Conservation (phyloP, 2,329 filamentous ascomycete genomes). For the Penicillium sp. region DNA sequence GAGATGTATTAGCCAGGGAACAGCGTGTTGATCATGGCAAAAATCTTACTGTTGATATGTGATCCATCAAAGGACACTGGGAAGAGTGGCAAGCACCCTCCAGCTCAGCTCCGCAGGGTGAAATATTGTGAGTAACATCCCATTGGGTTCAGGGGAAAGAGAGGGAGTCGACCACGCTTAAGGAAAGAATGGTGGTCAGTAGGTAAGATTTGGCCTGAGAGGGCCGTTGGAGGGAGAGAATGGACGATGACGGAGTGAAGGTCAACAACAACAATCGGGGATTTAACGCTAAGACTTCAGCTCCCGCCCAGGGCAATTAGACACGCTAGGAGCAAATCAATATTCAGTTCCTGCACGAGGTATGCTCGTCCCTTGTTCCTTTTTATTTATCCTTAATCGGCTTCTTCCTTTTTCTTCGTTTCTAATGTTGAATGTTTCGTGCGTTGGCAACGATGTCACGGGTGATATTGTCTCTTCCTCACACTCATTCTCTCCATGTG, state of each 20-base stretch:
- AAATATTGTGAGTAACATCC: conserved; percentile 32
- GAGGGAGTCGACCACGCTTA: background rate
- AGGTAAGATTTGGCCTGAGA: background rate
- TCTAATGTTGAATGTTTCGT: background rate
- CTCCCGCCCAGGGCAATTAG: conserved; percentile 12
- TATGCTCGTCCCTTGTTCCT: background rate
- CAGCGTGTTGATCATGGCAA: background rate
- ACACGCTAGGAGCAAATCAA: conserved; percentile 23
- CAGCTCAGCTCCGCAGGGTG: conserved; percentile 34
- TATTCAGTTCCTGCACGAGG: conserved; percentile 1
- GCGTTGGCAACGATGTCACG: background rate
- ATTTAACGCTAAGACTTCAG: conserved; percentile 15
- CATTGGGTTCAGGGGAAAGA: conserved; percentile 27
- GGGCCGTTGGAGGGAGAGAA: conserved; percentile 7
- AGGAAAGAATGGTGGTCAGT: background rate
- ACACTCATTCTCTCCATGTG: background rate
- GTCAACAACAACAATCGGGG: conserved; percentile 21
- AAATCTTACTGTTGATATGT: conserved; percentile 40
- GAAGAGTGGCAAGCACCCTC: conserved; percentile 31
- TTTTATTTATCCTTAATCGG: too few species aligned
- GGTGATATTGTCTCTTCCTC: background rate
- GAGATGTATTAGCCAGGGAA: conserved; percentile 11
- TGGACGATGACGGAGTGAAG: conserved; percentile 7
- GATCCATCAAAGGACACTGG: conserved; percentile 37
- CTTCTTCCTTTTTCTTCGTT: background rate